phyloP scores from a whole-genome alignment of 1,284 basidiomycete genomes.

The Tilletia setariae region DNA sequence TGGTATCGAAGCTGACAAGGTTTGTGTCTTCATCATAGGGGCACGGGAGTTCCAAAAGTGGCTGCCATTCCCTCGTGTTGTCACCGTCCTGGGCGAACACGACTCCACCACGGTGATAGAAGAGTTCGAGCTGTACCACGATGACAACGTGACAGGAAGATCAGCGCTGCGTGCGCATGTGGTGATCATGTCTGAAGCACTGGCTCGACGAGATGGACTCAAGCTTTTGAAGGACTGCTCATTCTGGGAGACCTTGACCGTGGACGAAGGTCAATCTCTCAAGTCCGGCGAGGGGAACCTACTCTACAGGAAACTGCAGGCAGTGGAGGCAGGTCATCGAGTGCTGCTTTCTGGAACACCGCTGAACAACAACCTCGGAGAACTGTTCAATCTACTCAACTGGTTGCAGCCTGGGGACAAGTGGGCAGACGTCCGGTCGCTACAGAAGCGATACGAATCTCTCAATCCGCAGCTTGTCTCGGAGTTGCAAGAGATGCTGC shows the following conservation, averaged over 20 bases:
- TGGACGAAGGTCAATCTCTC: slow-evolving; percentile 84
- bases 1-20: no score
- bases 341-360: slow-evolving; percentile 93
- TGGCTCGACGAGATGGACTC: slow-evolving; percentile 81
- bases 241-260: slow-evolving; percentile 84
- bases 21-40: no score
- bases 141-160: slow-evolving; percentile 31
- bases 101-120: slow-evolving; percentile 68
- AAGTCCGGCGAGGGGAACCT: slow-evolving; percentile 65
- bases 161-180: slow-evolving; percentile 35
- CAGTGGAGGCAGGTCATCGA: slow-evolving; percentile 73
- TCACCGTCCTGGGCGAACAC: slow-evolving; percentile 68
- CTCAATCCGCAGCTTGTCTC: slow-evolving; percentile 56
- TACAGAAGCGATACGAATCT: slow-evolving; percentile 33
- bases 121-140: slow-evolving; percentile 75
- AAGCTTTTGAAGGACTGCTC: slow-evolving; percentile 87
- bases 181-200: slow-evolving; percentile 33
- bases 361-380: slow-evolving; percentile 91
- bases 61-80: slow-evolving; percentile 70
- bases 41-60: slow-evolving; percentile 81
- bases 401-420: slow-evolving; percentile 35
- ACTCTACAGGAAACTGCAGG: slow-evolving; percentile 77
- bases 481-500: slow-evolving; percentile 70
- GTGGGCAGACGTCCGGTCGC: slow-evolving; percentile 33
- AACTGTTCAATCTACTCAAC: slow-evolving; percentile 56